Evolutionary conservation across 805 yeast genomes (phyloP), one percentile per base, ranked within the genome.

Genomic region (Wickerhamomyces canadensis): DNA sequence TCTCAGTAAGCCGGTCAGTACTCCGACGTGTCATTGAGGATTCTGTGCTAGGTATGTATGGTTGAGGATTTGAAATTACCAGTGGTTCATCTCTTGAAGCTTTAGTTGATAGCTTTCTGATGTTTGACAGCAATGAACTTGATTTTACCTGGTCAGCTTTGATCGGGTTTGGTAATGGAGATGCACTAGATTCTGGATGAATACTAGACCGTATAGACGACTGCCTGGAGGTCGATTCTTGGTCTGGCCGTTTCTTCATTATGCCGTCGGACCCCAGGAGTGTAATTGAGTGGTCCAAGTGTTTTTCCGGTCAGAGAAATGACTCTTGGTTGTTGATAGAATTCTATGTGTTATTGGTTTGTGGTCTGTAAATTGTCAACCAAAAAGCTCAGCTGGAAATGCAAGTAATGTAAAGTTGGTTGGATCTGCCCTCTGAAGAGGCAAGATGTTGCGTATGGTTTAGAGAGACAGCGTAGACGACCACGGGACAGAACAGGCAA

Each of bases 91-190:
- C 34, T 17, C 35, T 39, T 6, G 42, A 34, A 28, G 42, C 41
- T 4, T 49, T 41, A n/a, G n/a, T n/a, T 3, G 58, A 52, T 7
- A 54, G 38, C 35, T 54, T 54, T 22, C 55, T 51, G 32, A 54
- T 43, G 31, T 54, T 54, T 9, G 54, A 50, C 7, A 54, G 48
- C 32, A 54, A 43, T 6, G 58, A 52, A 19, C 38, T 45, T 15
- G 48, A 31, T 22, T 51, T 44, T 19, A n/a, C n/a, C n/a, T n/a
- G n/a, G n/a, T n/a, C n/a, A n/a, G 48, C 23, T 19, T 34, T 43
- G 18, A 33, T 28, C 14, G 34, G 24, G 26, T 37, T 21, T 9
- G 37, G 21, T 16, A 28, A 24, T 3, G 41, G 16, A 16, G 41
- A 25, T n/a, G n/a, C n/a, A n/a, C n/a, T n/a, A 9, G 41, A 34